Conservation (phyloP, 1,284 basidiomycete species). For the Lignosus rhinocerotis region DNA sequence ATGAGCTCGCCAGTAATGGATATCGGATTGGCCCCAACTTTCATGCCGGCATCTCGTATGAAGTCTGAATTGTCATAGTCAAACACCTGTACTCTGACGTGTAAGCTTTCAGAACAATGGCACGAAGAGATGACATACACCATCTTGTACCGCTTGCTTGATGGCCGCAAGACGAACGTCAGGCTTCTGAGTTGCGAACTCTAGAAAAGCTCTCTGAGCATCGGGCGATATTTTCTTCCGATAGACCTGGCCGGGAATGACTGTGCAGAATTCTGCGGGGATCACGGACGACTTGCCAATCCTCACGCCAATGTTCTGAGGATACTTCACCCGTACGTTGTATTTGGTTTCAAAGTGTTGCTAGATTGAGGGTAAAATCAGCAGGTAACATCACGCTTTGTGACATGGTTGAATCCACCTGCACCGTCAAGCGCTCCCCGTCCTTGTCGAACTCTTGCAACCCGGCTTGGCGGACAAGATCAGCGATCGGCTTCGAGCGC, state of each 20-base stretch:
- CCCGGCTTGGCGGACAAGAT: conserved; percentile 2
- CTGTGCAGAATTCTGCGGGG: conserved; percentile 45
- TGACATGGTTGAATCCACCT: neutral
- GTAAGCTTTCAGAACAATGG: neutral
- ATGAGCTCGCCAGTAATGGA: conserved; percentile 31
- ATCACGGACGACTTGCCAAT: conserved; percentile 29
- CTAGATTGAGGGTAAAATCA: neutral
- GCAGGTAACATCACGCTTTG: neutral
- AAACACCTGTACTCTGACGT: conserved; percentile 20
- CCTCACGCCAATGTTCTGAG: conserved; percentile 1
- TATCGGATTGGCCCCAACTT: conserved; percentile 27
- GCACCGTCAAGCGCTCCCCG: conserved; percentile 2
- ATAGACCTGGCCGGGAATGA: conserved; percentile 46
- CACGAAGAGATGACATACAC: neutral
- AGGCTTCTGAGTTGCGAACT: conserved; percentile 9
- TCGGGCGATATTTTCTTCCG: conserved; percentile 42
- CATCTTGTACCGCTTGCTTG: neutral
- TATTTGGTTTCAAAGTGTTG: conserved; percentile 10
- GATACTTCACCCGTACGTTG: neutral
- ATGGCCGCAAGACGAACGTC: conserved; percentile 1
- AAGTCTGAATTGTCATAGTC: conserved; percentile 37
- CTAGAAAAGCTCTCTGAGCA: conserved; percentile 15
- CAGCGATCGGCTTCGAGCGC: conserved; percentile 3
- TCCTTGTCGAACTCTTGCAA: conserved; percentile 9
- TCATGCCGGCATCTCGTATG: conserved; percentile 35